Evolutionary conservation across 1,139 yeast species (phyloP), one percentile per base, ranked within the genome.

Genomic region (Taphrina confusa): DNA sequence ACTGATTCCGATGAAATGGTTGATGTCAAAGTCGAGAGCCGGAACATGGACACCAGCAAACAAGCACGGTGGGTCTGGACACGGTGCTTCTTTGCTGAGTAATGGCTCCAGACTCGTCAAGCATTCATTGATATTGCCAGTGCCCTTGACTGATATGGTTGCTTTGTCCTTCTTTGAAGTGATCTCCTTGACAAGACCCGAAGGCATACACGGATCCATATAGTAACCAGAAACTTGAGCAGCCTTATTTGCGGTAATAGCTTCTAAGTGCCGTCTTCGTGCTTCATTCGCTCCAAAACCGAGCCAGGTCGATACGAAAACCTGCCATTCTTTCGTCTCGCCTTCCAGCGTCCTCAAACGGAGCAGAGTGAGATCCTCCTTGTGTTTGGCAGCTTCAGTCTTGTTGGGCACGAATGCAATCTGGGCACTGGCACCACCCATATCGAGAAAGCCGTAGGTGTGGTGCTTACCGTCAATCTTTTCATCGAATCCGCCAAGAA

Each of bases 391-490:
- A 12, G 76, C 74, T 64, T 84, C 87, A 0, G 84, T 76, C 18
- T 73, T 62, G 66, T 81, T 80, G 0, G 95, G 94, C 65, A 82
- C 86, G 70, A 86, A 87, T 0, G 89, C 87, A 36, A 88, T 82
- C 69, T 88, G 95, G 0, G 95, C 84, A 1, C 92, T 85, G 0
- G 94, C 94, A 0, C 95, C 95, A 2, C 95, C 95, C 90, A 88
- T 84, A 66, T 87, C 95, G 63, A 88, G 71, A 36, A 87, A 76
- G 1, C 95, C 95, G 67, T 81, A 85, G 0, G 94, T 82, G 25
- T 79, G 74, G 64, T 81, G 84, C 60, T 76, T 75, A 59, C 78
- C 76, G 42, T 76, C 73, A 64, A 80, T 83, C n/a, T 66, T 61
- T 4, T 68, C 70, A 9, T 82, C 83, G 49, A 85, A 75, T 0